A percentile compares a stretch with the other conserved stretches of the same genome.
Conservation (phyloP, 257 asterid genomes). For the Fraxinus anomala region DNA sequence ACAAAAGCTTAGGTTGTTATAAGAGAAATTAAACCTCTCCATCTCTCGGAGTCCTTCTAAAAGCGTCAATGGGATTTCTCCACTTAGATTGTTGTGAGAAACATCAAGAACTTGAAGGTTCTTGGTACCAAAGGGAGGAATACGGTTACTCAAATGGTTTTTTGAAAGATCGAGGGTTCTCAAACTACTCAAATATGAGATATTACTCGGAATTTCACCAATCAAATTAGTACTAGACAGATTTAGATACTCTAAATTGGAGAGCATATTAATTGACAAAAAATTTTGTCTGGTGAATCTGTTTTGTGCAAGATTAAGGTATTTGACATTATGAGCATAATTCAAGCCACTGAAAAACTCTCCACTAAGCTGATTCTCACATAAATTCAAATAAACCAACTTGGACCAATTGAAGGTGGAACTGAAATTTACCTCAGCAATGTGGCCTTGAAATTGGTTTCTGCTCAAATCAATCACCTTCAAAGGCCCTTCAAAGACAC, state of each 20-base stretch:
- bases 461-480: constrained; percentile 88
- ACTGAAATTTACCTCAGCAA: constrained; percentile 73
- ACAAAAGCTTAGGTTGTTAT: constrained; percentile 79
- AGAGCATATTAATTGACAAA: constrained; percentile 42
- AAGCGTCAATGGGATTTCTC: constrained; percentile 68
- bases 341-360: constrained; percentile 51
- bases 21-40: constrained; percentile 80
- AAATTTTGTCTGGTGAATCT: constrained; percentile 63
- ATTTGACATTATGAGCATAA: constrained; percentile 51
- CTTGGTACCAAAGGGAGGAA: constrained; percentile 52
- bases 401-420: constrained; percentile 60
- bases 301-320: constrained; percentile 83
- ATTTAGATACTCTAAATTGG: constrained; percentile 71
- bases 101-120: constrained; percentile 66
- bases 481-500: constrained; percentile 58
- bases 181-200: constrained; percentile 53
- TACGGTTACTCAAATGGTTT: constrained; percentile 58
- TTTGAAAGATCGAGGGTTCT: constrained; percentile 69
- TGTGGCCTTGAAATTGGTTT: constrained; percentile 81
- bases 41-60: constrained; percentile 54
- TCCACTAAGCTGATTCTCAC: constrained; percentile 82
- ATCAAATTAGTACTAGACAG: constrained; percentile 67
- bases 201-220: constrained; percentile 59
- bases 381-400: constrained; percentile 73
- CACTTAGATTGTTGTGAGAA: constrained; percentile 77